Percentiles rank a stretch among this genome's conserved stretches.
Evolutionary conservation across 2,329 filamentous ascomycete species (phyloP).

Genomic region (Diaporthe australafricana): DNA sequence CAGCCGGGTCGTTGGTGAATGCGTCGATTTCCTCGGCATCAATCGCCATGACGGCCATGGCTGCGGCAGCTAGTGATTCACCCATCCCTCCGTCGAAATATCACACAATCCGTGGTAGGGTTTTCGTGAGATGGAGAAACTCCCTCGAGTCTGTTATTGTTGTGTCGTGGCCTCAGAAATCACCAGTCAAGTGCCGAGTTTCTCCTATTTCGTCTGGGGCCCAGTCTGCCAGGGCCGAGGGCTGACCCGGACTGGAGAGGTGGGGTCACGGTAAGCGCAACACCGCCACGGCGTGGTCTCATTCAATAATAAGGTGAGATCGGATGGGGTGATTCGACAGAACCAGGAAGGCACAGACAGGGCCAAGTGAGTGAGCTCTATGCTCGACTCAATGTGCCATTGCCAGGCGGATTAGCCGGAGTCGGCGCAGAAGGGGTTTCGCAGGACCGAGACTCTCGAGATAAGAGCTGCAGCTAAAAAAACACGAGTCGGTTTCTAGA

Average conservation of each 20-base stretch:
- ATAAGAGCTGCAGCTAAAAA: background rate
- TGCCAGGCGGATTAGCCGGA: background rate
- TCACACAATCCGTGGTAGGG: background rate
- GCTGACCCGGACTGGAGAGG: background rate
- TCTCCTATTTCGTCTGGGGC: background rate
- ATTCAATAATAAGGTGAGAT: background rate
- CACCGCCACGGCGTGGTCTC: slow-evolving; percentile 27
- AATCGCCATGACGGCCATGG: slow-evolving; percentile 32
- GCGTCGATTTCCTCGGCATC: slow-evolving; percentile 35
- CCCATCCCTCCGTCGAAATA: slow-evolving; percentile 27
- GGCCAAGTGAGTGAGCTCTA: background rate
- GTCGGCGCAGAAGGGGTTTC: slow-evolving; percentile 1
- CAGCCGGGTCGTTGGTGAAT: slow-evolving; percentile 37
- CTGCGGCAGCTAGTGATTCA: slow-evolving; percentile 25
- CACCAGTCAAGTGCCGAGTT: slow-evolving; percentile 13
- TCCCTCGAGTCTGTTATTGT: background rate
- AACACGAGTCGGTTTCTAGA: background rate
- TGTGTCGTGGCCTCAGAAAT: background rate
- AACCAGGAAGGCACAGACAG: background rate
- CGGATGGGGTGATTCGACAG: background rate
- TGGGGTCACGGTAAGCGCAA: slow-evolving; percentile 17
- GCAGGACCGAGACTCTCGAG: background rate
- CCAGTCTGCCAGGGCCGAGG: slow-evolving; percentile 4
- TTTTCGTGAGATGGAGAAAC: background rate
- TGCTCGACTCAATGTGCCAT: slow-evolving; percentile 20